phyloP scores from a whole-genome alignment of 2,329 filamentous ascomycete genomes.

The Clonostachys byssicola region DNA sequence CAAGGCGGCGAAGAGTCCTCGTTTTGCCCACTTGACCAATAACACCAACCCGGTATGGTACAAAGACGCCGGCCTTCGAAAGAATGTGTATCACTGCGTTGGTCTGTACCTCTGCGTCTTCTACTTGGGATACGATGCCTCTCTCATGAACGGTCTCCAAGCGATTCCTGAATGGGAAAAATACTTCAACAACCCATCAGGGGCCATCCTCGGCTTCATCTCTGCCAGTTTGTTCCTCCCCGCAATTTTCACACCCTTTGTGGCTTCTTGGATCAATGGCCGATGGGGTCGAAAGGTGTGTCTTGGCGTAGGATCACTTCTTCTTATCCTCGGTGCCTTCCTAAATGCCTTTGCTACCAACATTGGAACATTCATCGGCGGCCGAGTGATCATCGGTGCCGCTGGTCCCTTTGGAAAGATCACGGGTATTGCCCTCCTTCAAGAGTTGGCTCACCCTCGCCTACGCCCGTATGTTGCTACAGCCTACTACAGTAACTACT shows the following conservation, averaged over 20 bases:
- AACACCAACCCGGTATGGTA: constrained; percentile 3
- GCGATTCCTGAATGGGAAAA: constrained; percentile 5
- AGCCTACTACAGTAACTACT: constrained; percentile 27
- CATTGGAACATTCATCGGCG: constrained; percentile 43
- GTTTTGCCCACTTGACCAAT: neutral
- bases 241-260: constrained; percentile 22
- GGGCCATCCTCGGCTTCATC: constrained; percentile 15
- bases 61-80: constrained; percentile 1
- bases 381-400: constrained; percentile 45
- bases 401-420: constrained; percentile 36
- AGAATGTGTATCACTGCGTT: constrained; percentile 4
- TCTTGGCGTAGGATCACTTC: constrained; percentile 15
- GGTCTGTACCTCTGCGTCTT: constrained; percentile 4
- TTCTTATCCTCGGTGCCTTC: constrained; percentile 14
- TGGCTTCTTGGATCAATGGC: constrained; percentile 16
- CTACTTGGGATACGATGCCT: constrained; percentile 5
- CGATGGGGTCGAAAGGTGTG: constrained; percentile 14
- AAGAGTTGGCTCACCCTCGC: constrained; percentile 3
- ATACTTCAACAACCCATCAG: constrained; percentile 18
- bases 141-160: constrained; percentile 7
- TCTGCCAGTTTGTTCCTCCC: constrained; percentile 38
- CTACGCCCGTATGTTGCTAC: constrained; percentile 4
- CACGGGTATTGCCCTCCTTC: constrained; percentile 2
- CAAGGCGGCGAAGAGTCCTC: neutral
- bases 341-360: constrained; percentile 6